Conservation (phyloP, 257 asterid species). For the Euphrasia confusa region DNA sequence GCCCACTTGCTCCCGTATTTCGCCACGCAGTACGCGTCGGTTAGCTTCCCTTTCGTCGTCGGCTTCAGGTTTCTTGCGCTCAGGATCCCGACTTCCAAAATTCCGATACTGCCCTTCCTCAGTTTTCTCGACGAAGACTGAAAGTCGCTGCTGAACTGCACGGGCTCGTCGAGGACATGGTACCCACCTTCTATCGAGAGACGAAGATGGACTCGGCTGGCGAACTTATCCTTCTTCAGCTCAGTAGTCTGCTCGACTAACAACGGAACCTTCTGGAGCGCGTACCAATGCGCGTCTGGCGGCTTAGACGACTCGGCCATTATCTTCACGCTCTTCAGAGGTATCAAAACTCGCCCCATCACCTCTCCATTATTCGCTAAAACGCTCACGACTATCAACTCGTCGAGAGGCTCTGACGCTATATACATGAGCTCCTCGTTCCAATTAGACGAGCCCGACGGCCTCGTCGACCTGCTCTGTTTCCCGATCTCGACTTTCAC, state of each 20-base stretch:
- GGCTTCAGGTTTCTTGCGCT: conserved; percentile 64
- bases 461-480: conserved; percentile 60
- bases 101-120: conserved; percentile 69
- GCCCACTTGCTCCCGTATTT: conserved; percentile 98
- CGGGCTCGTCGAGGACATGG: conserved; percentile 85
- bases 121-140: conserved; percentile 68
- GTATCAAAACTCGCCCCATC: conserved; percentile 56
- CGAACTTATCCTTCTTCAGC: conserved; percentile 72
- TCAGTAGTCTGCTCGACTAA: conserved; percentile 42
- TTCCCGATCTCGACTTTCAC: conserved; percentile 62
- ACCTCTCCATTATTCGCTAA: conserved; percentile 49
- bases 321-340: conserved; percentile 44
- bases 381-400: conserved; percentile 53
- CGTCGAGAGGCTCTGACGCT: conserved; percentile 78
- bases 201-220: conserved; percentile 70
- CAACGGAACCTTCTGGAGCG: conserved; percentile 45
- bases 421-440: conserved; percentile 86
- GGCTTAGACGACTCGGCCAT: conserved; percentile 48
- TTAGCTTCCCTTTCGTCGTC: conserved; percentile 72
- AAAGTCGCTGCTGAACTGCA: conserved; percentile 77
- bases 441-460: conserved; percentile 68
- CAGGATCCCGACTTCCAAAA: conserved; percentile 82
- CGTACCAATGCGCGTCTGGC: conserved; percentile 65
- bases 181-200: conserved; percentile 69
- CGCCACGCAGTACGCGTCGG: conserved; percentile 91